Base-by-base conservation (phyloP, 2,329 filamentous ascomycete species). In the Ceratocystis papillata region DNA sequence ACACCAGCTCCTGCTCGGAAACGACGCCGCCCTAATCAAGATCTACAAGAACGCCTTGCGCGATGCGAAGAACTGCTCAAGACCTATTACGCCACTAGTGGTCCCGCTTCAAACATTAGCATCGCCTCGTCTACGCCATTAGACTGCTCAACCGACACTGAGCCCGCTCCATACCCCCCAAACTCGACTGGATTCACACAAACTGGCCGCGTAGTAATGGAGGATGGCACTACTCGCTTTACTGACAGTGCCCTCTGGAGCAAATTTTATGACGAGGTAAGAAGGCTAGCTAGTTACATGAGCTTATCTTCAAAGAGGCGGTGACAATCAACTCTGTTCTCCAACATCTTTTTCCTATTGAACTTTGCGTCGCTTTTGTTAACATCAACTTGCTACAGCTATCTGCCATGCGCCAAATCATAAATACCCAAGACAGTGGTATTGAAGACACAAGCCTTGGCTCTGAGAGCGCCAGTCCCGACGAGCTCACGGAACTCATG, bases 1-100 rank as follows among this genome's bases (percentile, higher is more conserved):
- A 84, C 80, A 22, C 83, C 83, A 1, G 83, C 83, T 6, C 82
- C 82, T 5, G 80, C 82, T 33, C 79, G 82, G 67, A 85, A 84
- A 74, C 79, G 83, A 50, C 76, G 81, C 69, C 76, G 82, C 61
- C 83, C 83, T 8, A 84, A 85, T 64, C 82, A 85, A 70, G 83
- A 85, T 70, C 77, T 85, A 12, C 82, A 85, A 70, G 82, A 85
- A 72, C 78, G 83, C 48, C 76, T 85, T 45, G 81, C 81, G 3
- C 77, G 81, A 65, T 84, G 82, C 69, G 83, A 85, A 70, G 80
- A 82, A 69, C 74, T 85, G 48, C 73, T 84, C 25, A 83, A 82
- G 69, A 79, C 82, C 67, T 84, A 85, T 73, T 81, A 81, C 12
- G 75, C 75, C 5, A 73, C 28, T 70, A 63, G 60, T 15, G 53